A percentile compares a stretch with the other conserved stretches of the same genome.
Evolutionary conservation across 2,329 filamentous ascomycete species (phyloP).

Genomic region (Fusarium metavorans): DNA sequence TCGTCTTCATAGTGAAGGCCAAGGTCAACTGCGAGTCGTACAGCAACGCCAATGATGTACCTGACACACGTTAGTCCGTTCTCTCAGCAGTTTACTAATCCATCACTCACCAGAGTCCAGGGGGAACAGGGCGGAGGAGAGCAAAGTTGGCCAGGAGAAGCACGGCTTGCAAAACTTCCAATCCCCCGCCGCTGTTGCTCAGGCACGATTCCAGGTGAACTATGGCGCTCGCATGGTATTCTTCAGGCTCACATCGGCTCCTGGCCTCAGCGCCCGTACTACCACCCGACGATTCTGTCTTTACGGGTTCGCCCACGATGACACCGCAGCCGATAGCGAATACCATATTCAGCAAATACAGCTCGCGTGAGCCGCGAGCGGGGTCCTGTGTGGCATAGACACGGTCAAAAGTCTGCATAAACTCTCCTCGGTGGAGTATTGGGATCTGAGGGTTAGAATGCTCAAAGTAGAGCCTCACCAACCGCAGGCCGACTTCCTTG

Average conservation of each 20-base stretch:
- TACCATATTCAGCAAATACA: constrained; percentile 97
- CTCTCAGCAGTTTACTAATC: constrained; percentile 8
- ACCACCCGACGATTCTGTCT: constrained; percentile 57
- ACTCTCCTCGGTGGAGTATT: constrained; percentile 88
- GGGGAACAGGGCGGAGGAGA: constrained; percentile 88
- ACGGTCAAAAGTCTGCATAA: constrained; percentile 87
- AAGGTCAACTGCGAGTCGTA: constrained; percentile 89
- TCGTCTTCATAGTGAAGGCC: constrained; percentile 95
- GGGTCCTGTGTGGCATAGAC: constrained; percentile 79
- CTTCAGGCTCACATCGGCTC: constrained; percentile 81
- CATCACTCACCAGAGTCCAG: constrained; percentile 79
- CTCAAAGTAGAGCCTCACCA: constrained; percentile 91
- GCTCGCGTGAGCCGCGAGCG: constrained; percentile 78
- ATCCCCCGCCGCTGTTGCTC: constrained; percentile 84
- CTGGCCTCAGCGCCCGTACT: constrained; percentile 44
- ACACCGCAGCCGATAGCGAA: constrained; percentile 96
- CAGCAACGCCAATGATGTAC: constrained; percentile 95
- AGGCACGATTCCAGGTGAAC: constrained; percentile 90
- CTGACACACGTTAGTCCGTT: constrained; percentile 46
- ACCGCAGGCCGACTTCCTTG: constrained; percentile 75
- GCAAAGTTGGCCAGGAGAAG: constrained; percentile 92
- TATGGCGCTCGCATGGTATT: constrained; percentile 96
- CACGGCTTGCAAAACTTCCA: constrained; percentile 95
- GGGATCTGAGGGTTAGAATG: constrained; percentile 97
- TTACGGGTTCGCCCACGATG: constrained; percentile 77